A percentile compares a stretch with the other conserved stretches of the same genome.
Conservation (phyloP, 495 filamentous ascomycete genomes). For the Bacidia rubella region DNA sequence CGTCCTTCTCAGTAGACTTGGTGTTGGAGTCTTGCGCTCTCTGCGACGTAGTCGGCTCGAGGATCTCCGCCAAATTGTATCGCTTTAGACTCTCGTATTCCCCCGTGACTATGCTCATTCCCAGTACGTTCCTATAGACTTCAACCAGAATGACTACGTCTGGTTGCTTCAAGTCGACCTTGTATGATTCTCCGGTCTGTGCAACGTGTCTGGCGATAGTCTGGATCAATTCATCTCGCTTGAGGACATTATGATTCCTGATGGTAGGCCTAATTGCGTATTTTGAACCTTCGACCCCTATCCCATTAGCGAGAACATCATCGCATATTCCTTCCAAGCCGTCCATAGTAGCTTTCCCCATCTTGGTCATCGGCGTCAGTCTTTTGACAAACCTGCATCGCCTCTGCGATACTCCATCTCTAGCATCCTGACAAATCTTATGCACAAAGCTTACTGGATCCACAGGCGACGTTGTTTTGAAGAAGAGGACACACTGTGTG, state of each 20-base stretch:
- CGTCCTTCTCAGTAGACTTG: too few relatives aligned
- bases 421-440: constrained; percentile 55
- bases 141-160: constrained; percentile 81
- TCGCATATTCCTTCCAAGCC: constrained; percentile 59
- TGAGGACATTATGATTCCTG: constrained; percentile 64
- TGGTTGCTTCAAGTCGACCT: constrained; percentile 67
- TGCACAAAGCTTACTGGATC: constrained; percentile 72
- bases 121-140: constrained; percentile 71
- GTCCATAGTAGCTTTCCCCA: constrained; percentile 64
- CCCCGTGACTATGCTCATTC: constrained; percentile 60
- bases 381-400: constrained; percentile 62
- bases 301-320: constrained; percentile 41
- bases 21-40: too few relatives aligned
- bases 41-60: background rate
- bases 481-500: constrained; percentile 56
- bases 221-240: constrained; percentile 63
- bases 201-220: constrained; percentile 43
- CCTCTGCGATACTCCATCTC: constrained; percentile 37
- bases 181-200: constrained; percentile 53
- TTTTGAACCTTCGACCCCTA: constrained; percentile 31
- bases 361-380: constrained; percentile 64
- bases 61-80: constrained; percentile 57
- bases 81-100: constrained; percentile 59
- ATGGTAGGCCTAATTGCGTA: constrained; percentile 83
- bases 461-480: constrained; percentile 51